phyloP scores from a whole-genome alignment of 2,329 filamentous ascomycete species.

The Clarireedia paspali region DNA sequence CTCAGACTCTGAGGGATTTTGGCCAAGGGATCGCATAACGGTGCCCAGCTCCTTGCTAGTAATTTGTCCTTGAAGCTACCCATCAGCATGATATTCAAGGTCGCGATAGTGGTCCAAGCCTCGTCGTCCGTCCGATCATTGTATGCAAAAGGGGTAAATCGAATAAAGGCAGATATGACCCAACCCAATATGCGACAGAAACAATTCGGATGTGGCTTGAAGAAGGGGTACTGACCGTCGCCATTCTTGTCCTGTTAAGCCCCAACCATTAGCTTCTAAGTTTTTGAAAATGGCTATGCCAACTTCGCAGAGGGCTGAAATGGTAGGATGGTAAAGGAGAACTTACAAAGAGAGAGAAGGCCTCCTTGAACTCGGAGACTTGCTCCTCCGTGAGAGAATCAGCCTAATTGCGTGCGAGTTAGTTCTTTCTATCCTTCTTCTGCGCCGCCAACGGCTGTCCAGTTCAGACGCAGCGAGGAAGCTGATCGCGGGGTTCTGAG shows the following conservation, averaged over 20 bases:
- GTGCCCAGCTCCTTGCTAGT: slow-evolving; percentile 86
- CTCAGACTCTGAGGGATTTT: slow-evolving; percentile 86
- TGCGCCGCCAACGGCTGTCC: not conserved
- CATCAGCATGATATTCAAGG: not conserved
- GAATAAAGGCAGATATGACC: not conserved
- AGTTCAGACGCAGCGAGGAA: not conserved
- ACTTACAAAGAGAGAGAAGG: slow-evolving; percentile 99
- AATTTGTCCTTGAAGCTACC: slow-evolving; percentile 61
- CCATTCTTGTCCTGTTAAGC: slow-evolving; percentile 72
- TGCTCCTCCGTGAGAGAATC: slow-evolving; percentile 99
- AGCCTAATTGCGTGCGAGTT: slow-evolving; percentile 50
- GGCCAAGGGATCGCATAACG: slow-evolving; percentile 83
- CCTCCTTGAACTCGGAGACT: slow-evolving; percentile 99
- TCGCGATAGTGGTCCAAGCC: not conserved
- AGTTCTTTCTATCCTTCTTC: not conserved
- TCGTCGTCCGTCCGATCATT: not conserved
- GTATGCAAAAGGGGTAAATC: not conserved
- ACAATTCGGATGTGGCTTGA: too few species aligned
- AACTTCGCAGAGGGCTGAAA: slow-evolving; percentile 14
- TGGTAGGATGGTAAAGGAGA: slow-evolving; percentile 1
- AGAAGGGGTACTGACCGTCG: slow-evolving; percentile 60
- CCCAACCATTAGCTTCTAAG: slow-evolving; percentile 21
- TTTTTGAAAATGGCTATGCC: slow-evolving; percentile 15
- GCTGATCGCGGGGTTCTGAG: not conserved
- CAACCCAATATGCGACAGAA: not conserved